Evolutionary conservation across 2,329 filamentous ascomycete species (phyloP).

Genomic region (Lecanicillium sp.): DNA sequence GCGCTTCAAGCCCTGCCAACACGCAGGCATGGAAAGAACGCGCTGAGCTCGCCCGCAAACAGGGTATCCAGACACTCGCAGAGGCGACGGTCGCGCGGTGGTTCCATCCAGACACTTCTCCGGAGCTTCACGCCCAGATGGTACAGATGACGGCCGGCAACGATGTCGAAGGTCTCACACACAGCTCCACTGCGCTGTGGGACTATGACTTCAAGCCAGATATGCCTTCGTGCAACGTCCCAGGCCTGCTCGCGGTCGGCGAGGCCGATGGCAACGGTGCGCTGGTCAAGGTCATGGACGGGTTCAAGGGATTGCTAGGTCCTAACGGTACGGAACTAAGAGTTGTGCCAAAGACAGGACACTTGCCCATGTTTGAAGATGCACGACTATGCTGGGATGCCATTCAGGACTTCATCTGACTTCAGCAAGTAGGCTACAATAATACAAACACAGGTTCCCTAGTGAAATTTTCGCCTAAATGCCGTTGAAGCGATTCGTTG

Average conservation of each 20-base stretch:
- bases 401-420: constrained; percentile 53
- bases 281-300: constrained; percentile 72
- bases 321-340: constrained; percentile 50
- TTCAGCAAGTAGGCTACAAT: background rate
- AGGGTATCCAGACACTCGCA: constrained; percentile 59
- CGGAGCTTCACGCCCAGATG: constrained; percentile 45
- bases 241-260: constrained; percentile 65
- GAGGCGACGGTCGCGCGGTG: constrained; percentile 67
- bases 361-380: constrained; percentile 79
- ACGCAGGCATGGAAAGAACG: constrained; percentile 75
- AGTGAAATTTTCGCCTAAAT: no score
- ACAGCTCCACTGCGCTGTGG: constrained; percentile 64
- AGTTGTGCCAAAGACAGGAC: constrained; percentile 64
- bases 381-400: constrained; percentile 61
- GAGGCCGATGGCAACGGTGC: constrained; percentile 64
- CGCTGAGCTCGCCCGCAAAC: constrained; percentile 56
- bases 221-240: constrained; percentile 49
- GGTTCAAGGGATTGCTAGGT: constrained; percentile 57
- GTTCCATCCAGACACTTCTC: constrained; percentile 58
- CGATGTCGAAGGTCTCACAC: constrained; percentile 61
- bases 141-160: constrained; percentile 65
- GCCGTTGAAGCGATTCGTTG: no score
- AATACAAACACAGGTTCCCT: no score
- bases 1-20: constrained; percentile 65
- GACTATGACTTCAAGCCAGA: constrained; percentile 59